phyloP scores from a whole-genome alignment of 768 basidiomycete genomes.

The Lactifluus pinguis region DNA sequence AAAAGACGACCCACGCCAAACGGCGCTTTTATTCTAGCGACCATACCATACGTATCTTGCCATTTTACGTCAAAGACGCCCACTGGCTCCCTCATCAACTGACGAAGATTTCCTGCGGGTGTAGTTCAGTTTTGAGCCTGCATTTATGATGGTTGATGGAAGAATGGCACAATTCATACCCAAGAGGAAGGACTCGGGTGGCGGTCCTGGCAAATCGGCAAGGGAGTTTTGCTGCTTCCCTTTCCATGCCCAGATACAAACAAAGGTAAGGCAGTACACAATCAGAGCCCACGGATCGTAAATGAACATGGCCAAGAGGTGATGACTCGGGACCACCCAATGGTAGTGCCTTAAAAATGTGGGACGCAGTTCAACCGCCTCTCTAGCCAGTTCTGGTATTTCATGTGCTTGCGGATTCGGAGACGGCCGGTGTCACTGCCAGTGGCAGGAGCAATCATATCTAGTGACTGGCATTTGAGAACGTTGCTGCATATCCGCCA shows the following conservation, averaged over 20 bases:
- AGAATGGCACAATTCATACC: neutral
- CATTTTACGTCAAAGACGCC: constrained; percentile 2
- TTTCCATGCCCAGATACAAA: neutral
- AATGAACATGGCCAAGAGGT: neutral
- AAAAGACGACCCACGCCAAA: constrained; percentile 4
- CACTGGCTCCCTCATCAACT: constrained; percentile 13
- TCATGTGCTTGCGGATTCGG: neutral
- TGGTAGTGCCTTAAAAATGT: neutral
- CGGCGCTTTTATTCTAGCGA: constrained; percentile 7
- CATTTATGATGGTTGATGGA: neutral
- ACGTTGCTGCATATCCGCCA: neutral
- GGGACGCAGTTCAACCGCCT: neutral
- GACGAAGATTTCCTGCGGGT: constrained; percentile 6
- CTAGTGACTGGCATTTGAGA: neutral
- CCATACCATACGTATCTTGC: constrained; percentile 9
- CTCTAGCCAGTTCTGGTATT: neutral
- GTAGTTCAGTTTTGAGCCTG: neutral
- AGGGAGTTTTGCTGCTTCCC: neutral
- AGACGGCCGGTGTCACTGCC: too few species aligned
- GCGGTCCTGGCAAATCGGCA: constrained; percentile 3
- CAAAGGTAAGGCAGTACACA: neutral
- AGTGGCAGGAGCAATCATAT: too few species aligned
- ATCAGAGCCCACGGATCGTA: neutral
- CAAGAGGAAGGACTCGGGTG: constrained; percentile 11
- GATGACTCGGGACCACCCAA: neutral